A percentile compares a stretch with the other conserved stretches of the same genome.
phyloP scores from a whole-genome alignment of 2,329 filamentous ascomycete genomes.

The Chaetothyriales sp. region DNA sequence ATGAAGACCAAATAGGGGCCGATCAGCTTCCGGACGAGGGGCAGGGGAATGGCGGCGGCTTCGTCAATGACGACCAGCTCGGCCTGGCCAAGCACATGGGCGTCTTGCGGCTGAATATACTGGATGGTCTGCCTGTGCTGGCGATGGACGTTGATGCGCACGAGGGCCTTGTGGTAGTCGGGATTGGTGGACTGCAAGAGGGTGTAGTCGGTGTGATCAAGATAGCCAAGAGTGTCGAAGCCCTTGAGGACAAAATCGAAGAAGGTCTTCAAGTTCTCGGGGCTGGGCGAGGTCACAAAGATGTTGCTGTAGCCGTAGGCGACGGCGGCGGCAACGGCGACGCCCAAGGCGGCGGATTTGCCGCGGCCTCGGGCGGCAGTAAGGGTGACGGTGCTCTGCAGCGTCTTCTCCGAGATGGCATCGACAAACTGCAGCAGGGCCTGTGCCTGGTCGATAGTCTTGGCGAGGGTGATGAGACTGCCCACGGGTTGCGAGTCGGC shows the following conservation, averaged over 20 bases:
- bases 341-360: constrained; percentile 90
- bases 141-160: constrained; percentile 87
- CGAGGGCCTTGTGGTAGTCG: constrained; percentile 97
- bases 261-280: constrained; percentile 94
- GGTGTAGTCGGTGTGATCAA: constrained; percentile 92
- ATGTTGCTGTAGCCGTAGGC: constrained; percentile 98
- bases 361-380: constrained; percentile 90
- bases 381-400: constrained; percentile 82
- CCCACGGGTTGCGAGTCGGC: constrained; percentile 78
- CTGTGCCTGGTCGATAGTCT: constrained; percentile 90
- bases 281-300: constrained; percentile 94
- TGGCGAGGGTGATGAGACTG: constrained; percentile 67
- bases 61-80: constrained; percentile 95
- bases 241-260: constrained; percentile 99
- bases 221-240: constrained; percentile 85
- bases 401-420: constrained; percentile 87
- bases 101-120: constrained; percentile 93
- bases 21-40: constrained; percentile 84
- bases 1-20: constrained; percentile 97
- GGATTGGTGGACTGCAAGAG: constrained; percentile 97
- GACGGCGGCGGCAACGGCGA: constrained; percentile 84
- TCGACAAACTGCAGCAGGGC: constrained; percentile 94
- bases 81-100: constrained; percentile 86
- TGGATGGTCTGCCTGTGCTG: constrained; percentile 96
- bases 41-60: constrained; percentile 87